These are phyloP conservation scores for Leccinum angustisporum DNA, from an alignment of 1,284 basidiomycete genomes.

Conservation along the genomic window DNA sequence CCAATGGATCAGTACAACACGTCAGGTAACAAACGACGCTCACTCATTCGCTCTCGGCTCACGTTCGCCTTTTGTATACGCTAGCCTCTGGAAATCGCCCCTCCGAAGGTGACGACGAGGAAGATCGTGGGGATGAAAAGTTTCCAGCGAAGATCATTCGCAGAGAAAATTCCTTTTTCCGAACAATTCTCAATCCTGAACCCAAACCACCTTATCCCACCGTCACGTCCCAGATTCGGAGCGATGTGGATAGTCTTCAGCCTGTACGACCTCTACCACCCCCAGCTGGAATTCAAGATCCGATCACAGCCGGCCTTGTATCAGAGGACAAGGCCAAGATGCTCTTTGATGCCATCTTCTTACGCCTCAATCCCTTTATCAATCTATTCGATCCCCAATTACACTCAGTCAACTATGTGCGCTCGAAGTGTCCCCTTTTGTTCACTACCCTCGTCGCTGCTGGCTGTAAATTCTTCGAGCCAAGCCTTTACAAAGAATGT, in stretches of 20 bases:
- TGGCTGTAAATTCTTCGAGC: slow-evolving; percentile 81
- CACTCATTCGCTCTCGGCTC: slow-evolving; percentile 1
- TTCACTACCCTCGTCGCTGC: slow-evolving; percentile 83
- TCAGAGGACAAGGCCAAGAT: slow-evolving; percentile 63
- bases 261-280: slow-evolving; percentile 39
- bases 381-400: slow-evolving; percentile 80
- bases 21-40: slow-evolving; percentile 37
- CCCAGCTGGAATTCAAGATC: slow-evolving; percentile 52
- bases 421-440: slow-evolving; percentile 71
- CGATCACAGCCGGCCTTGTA: slow-evolving; percentile 66
- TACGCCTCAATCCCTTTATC: slow-evolving; percentile 81
- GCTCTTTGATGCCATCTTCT: slow-evolving; percentile 72
- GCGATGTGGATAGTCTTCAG: slow-evolving; percentile 33
- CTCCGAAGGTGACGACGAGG: slow-evolving; percentile 60
- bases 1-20: slow-evolving; percentile 37
- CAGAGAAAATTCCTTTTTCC: slow-evolving; percentile 74
- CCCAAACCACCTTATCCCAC: slow-evolving; percentile 44
- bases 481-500: slow-evolving; percentile 63
- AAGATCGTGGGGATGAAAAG: slow-evolving; percentile 54
- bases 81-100: slow-evolving; percentile 41
- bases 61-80: slow-evolving; percentile 26
- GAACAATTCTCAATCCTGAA: slow-evolving; percentile 75
- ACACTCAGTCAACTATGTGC: slow-evolving; percentile 73
- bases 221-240: slow-evolving; percentile 18
- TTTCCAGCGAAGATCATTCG: slow-evolving; percentile 73